These are phyloP conservation scores for Graphium sp. DNA, from an alignment of 2,329 filamentous ascomycete species.

Conservation along the genomic window DNA sequence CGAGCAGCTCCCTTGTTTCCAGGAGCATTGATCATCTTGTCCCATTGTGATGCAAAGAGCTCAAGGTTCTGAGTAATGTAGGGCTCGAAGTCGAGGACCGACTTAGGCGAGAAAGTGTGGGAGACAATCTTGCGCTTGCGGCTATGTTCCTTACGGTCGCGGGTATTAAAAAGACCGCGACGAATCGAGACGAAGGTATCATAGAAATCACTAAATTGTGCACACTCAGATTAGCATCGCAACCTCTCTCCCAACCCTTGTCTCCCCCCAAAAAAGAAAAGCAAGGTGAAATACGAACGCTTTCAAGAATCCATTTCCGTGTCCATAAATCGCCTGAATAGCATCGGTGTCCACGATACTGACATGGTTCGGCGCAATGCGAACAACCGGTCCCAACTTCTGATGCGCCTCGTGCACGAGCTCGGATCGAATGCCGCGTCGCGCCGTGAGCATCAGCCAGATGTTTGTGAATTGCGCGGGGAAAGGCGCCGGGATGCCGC, in stretches of 20 bases:
- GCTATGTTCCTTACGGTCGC: conserved; percentile 65
- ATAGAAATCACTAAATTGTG: conserved; percentile 60
- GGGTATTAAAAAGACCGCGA: conserved; percentile 77
- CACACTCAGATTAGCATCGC: conserved; percentile 3
- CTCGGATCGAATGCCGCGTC: conserved; percentile 47
- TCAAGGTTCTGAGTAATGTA: conserved; percentile 73
- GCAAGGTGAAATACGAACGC: too few species aligned
- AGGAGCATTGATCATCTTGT: conserved; percentile 33
- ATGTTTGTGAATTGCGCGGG: conserved; percentile 54
- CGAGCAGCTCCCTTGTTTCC: conserved; percentile 36
- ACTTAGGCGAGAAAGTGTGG: conserved; percentile 75
- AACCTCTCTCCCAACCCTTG: too few species aligned
- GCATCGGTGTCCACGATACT: conserved; percentile 68
- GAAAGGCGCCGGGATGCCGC: conserved; percentile 44
- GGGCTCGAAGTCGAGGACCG: conserved; percentile 69
- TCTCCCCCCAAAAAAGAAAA: too few species aligned
- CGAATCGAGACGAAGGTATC: conserved; percentile 81
- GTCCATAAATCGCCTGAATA: conserved; percentile 62
- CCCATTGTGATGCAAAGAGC: conserved; percentile 57
- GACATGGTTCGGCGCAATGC: conserved; percentile 73
- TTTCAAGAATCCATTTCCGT: conserved; percentile 62
- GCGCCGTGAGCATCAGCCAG: conserved; percentile 56
- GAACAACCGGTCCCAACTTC: conserved; percentile 61
- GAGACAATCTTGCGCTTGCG: conserved; percentile 81
- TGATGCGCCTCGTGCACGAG: conserved; percentile 58